Evolutionary conservation across 495 filamentous ascomycete genomes (phyloP), one percentile per base, ranked within the genome.

Genomic region (Neurospora sp.): DNA sequence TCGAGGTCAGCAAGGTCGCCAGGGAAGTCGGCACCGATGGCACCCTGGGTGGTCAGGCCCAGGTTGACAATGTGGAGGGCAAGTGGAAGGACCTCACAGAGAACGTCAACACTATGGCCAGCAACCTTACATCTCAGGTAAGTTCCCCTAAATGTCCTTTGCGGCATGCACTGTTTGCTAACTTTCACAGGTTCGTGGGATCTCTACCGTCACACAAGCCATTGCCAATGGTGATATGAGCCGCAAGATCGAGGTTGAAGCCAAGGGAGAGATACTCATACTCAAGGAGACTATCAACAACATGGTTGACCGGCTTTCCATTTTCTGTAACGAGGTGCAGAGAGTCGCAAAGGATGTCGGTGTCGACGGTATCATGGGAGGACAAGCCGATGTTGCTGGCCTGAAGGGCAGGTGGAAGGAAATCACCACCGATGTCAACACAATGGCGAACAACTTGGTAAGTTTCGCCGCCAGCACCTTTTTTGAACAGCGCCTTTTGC

Each of bases 51-150:
- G 96, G 96, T 20, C 96, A 98, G 82, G 96, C 96, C 69, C 92
- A 96, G 81, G 96, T 99, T 9, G 93, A 97, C 76, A 96, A 97
- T 75, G 96, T 98, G 48, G 96, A 99, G 85, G 96, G 96, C 77
- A 98, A 97, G 85, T 99, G 96, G 96, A 97, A 97, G 81, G 96
- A 99, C 82, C 88, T 99, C 31, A 99, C 96, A 14, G 93, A 97
- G 78, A 98, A 98, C 76, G 92, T 94, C 82, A 93, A 93, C 83
- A 90, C 93, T 65, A 98, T 98, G 96, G 96, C 96, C 44, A 89
- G 93, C 74, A 99, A 99, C 83, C 85, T 99, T 72, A 99, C 96
- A 5, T 92, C 92, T 16, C 94, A 97, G 83, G 81, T 82, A 82
- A 70, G 78, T 68, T 9, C 9, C 42, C 9, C 42, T 10, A 37